Evolutionary conservation across 1,139 yeast species (phyloP), one percentile per base, ranked within the genome.

Genomic region (Waltiozyma sp.): DNA sequence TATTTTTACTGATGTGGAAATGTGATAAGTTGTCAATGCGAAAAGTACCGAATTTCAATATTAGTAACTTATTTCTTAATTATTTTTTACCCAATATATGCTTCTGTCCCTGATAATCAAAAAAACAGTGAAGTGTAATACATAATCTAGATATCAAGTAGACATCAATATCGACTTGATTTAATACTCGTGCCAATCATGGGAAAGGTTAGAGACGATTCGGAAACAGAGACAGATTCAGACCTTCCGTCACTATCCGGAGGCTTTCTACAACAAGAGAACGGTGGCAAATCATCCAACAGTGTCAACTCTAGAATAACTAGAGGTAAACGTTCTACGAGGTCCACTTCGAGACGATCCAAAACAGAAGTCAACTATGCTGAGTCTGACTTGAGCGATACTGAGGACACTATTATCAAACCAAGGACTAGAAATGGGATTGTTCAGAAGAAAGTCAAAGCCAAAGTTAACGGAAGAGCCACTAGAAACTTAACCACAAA

Each of bases 201-300:
- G 14, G 19, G 11, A 14, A 19, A 10, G 2, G 18, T 35, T n/a
- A 35, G 19, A 11, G 37, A 35, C 15, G 23, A 18, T 18, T 42
- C 49, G 4, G 47, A 38, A 10, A 39, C 50, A 2, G 52, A 49
- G n/a, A 47, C 51, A 2, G 55, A 52, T 18, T 47, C 51, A 34
- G 55, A 51, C 37, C 33, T 43, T 10, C 50, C 54, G 23, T 45
- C 49, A 9, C 42, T 33, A 4, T 46, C 45, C 28, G 58, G 59
- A 13, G 58, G 58, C 2, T 55, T 55, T 39, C 51, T 55, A 36
- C 44, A 42, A 39, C 53, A 53, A 38, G 58, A 55, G 40, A 56
- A 56, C 2, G 56, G 50, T 15, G 43, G 10, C 18, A 31, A 50
- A 16, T 49, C 23, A 13, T 19, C 51, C 43, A 39, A 15, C 24